Percentiles rank a stretch among this genome's conserved stretches.
Conservation (phyloP, 2,329 filamentous ascomycete genomes). For the Blastomyces emzantsi region DNA sequence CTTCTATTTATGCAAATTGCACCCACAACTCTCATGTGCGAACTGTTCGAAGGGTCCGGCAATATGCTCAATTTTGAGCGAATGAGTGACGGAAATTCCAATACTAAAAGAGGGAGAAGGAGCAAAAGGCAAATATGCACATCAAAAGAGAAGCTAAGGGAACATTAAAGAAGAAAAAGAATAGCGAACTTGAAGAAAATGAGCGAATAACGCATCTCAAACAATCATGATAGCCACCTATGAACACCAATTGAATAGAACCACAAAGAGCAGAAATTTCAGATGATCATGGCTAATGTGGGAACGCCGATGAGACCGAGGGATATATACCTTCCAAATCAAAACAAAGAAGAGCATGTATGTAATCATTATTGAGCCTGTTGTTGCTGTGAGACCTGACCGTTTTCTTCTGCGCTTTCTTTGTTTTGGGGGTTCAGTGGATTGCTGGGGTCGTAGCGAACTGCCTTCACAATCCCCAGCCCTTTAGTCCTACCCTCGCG, state of each 20-base stretch:
- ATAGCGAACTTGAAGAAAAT: background rate
- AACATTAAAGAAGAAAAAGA: background rate
- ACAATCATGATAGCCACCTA: background rate
- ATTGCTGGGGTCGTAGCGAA: conserved; percentile 71
- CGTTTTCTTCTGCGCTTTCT: conserved; percentile 18
- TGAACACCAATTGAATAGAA: background rate
- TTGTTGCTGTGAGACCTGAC: background rate
- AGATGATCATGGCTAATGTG: background rate
- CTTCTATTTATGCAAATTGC: background rate
- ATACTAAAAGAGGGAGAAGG: background rate
- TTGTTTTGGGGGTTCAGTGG: conserved; percentile 36
- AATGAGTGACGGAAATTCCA: background rate
- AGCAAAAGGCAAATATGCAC: background rate
- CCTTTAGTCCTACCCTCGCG: conserved; percentile 93
- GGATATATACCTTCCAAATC: background rate
- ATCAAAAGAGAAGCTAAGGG: background rate
- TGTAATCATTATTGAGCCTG: conserved; percentile 7
- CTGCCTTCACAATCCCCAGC: conserved; percentile 81
- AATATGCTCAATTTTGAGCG: background rate
- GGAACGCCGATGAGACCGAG: background rate
- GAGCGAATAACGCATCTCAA: background rate
- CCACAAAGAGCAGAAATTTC: background rate
- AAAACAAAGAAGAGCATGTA: conserved; percentile 3
- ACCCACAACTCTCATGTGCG: background rate
- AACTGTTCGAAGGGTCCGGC: background rate